Evolutionary conservation across 2,329 filamentous ascomycete genomes (phyloP), one percentile per base, ranked within the genome.

Genomic region (Pleomassaria siparia): DNA sequence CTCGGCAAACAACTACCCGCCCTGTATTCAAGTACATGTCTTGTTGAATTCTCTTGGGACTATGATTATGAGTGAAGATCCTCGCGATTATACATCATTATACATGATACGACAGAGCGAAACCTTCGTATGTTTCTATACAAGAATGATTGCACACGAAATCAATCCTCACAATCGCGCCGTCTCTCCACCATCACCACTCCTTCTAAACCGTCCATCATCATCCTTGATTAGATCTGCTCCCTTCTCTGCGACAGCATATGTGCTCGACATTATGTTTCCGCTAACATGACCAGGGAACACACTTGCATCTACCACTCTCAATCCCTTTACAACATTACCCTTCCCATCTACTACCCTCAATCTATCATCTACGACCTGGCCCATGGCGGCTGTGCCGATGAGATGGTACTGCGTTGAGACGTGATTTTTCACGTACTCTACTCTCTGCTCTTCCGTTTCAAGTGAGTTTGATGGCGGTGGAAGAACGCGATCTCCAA

Each of bases 341-440:
- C 46, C 43, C 8, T 43, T 46, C 10, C 45, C 50, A 22, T 42
- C 36, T 2, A 46, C 40, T 8, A 40, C 33, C 16, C 22, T 35
- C 25, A 40, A 18, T 26, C 28, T 39, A 10, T 18, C 33, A 32
- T 40, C 25, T 12, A 44, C 49, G 3, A 39, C 35, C 18, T 53
- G 51, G 22, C 58, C 43, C 59, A 62, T 59, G 1, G 50, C 36
- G 13, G 49, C 45, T 1, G 53, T 56, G 13, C 60, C 57, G 5
- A 43, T 43, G 18, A 54, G 47, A 39, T 63, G 59, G 37, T 51
- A 58, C 12, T 49, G 37, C 12, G 45, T 46, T 9, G 42, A 46
- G 13, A 49, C 44, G 20, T 46, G 42, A n/a, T 46, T 49, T 26
- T 44, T 52, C 35, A 45, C 49, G 20, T 47, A 37, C 40, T 55